phyloP scores from a whole-genome alignment of 2,329 filamentous ascomycete genomes.

The Sphaerostilbella broomeana region DNA sequence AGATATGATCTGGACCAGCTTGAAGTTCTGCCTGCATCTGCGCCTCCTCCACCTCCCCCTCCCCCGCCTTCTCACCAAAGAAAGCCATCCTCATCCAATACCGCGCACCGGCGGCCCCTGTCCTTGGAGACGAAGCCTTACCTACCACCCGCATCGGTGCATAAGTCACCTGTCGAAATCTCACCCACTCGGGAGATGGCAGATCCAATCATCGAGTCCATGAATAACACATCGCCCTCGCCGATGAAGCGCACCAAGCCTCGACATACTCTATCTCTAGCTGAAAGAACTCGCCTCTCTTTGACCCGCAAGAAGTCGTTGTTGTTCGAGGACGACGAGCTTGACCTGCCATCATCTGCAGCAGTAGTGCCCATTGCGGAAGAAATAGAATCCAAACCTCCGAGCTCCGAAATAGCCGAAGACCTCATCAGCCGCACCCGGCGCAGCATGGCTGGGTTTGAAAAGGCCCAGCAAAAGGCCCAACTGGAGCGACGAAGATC shows the following conservation, averaged over 20 bases:
- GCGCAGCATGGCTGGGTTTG: slow-evolving; percentile 56
- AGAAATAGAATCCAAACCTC: slow-evolving; percentile 18
- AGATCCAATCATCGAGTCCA: slow-evolving; percentile 50
- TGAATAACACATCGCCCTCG: slow-evolving; percentile 50
- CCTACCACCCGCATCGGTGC: background rate
- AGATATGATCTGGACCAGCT: slow-evolving; percentile 12
- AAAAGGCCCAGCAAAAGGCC: slow-evolving; percentile 54
- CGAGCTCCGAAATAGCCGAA: slow-evolving; percentile 30
- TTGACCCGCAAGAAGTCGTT: slow-evolving; percentile 57
- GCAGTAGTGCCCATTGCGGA: slow-evolving; percentile 8
- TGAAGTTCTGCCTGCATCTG: slow-evolving; percentile 8
- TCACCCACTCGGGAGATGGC: slow-evolving; percentile 47
- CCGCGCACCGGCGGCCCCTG: slow-evolving; percentile 1
- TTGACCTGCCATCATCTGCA: slow-evolving; percentile 18
- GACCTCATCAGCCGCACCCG: slow-evolving; percentile 53
- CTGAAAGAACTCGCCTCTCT: slow-evolving; percentile 74
- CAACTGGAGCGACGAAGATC: slow-evolving; percentile 51
- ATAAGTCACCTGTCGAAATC: background rate
- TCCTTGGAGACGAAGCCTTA: background rate
- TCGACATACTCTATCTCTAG: slow-evolving; percentile 55
- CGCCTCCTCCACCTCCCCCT: slow-evolving; percentile 3
- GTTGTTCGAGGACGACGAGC: slow-evolving; percentile 27
- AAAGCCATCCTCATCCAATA: background rate
- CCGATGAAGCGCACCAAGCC: slow-evolving; percentile 43
- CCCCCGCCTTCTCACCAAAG: background rate